Evolutionary conservation across 305 asterid genomes (phyloP).

Genomic region (Fraxinus baroniana): DNA sequence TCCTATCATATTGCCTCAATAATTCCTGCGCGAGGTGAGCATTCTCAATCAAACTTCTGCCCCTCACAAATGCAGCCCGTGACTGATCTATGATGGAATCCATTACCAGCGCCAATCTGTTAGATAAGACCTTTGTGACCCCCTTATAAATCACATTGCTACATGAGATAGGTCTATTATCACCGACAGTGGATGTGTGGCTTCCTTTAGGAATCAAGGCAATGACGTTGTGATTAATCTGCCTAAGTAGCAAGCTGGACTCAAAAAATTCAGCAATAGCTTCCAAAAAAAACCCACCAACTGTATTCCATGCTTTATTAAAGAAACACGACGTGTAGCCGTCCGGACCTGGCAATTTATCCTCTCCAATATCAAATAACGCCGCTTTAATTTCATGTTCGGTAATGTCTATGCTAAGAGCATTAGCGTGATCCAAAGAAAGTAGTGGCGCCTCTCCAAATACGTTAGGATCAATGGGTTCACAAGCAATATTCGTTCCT

Average conservation of each 20-base stretch:
- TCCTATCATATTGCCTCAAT: background rate
- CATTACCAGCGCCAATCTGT: background rate
- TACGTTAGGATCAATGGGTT: background rate
- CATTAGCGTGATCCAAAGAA: background rate
- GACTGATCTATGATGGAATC: background rate
- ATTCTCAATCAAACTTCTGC: background rate
- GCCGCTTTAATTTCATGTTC: background rate
- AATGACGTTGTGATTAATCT: background rate
- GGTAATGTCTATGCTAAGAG: background rate
- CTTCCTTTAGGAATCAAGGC: background rate
- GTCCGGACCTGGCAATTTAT: background rate
- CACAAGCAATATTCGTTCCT: background rate
- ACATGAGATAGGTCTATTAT: background rate
- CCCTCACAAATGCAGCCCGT: background rate
- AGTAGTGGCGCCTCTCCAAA: background rate
- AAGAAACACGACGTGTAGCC: background rate
- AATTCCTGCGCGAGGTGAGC: background rate
- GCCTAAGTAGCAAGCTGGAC: background rate
- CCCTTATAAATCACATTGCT: background rate
- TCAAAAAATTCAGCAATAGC: background rate
- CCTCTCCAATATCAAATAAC: background rate
- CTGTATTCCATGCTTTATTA: background rate
- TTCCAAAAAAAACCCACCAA: background rate
- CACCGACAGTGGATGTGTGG: too few relatives aligned
- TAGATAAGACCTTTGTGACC: background rate